Evolutionary conservation across 2,329 filamentous ascomycete species (phyloP).

Genomic region (Fusarium sororula): DNA sequence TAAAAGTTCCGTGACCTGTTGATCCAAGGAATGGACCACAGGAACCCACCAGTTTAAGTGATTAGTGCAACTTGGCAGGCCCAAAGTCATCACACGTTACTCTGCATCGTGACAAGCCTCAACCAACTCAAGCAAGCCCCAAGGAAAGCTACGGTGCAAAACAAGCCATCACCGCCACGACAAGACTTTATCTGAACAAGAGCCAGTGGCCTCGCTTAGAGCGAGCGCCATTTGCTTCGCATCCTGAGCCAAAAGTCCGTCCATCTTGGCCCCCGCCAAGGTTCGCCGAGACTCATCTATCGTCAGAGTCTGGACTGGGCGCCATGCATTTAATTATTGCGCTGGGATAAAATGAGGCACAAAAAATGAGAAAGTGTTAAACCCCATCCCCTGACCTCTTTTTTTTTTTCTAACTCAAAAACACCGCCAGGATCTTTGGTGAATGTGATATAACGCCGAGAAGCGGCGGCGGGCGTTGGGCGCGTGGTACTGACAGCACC

Average conservation of each 20-base stretch:
- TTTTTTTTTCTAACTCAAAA: background rate
- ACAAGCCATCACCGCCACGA: conserved; percentile 10
- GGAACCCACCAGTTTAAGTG: background rate
- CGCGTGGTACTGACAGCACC: conserved; percentile 2
- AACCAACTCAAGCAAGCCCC: background rate
- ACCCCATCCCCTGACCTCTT: background rate
- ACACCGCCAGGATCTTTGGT: background rate
- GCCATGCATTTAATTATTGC: background rate
- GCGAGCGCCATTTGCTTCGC: conserved; percentile 27
- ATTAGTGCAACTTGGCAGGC: conserved; percentile 13
- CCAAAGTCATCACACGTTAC: conserved; percentile 20
- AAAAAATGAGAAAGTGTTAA: background rate
- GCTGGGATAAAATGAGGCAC: conserved; percentile 6
- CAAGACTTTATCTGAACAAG: background rate
- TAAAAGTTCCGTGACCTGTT: background rate
- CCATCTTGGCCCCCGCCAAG: conserved; percentile 34
- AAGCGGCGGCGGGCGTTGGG: background rate
- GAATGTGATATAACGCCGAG: background rate
- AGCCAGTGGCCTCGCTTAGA: conserved; percentile 35
- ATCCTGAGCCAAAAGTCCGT: conserved; percentile 32
- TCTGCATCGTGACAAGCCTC: conserved; percentile 24
- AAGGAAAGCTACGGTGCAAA: background rate
- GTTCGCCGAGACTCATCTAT: conserved; percentile 22
- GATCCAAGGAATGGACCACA: background rate
- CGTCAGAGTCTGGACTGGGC: conserved; percentile 34